phyloP scores from a whole-genome alignment of 148 eudicot species.

The Rhododendron ferrugineum region DNA sequence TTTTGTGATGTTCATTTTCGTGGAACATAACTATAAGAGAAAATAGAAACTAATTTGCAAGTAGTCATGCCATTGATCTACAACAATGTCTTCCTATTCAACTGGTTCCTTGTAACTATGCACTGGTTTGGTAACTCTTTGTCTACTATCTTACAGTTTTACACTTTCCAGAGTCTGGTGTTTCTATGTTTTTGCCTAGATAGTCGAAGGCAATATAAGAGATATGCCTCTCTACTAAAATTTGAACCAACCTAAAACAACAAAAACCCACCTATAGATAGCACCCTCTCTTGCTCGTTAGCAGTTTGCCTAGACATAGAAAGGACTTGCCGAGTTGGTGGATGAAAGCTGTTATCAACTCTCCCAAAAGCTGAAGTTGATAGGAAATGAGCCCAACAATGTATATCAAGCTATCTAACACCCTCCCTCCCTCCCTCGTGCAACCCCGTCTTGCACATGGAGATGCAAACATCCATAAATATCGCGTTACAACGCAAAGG shows the following conservation, averaged over 20 bases:
- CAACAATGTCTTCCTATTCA: not conserved
- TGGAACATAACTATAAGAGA: no score
- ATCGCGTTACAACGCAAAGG: no score
- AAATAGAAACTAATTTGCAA: not conserved
- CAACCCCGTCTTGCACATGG: no score
- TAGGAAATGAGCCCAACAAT: not conserved
- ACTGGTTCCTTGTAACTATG: not conserved
- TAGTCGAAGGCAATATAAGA: not conserved
- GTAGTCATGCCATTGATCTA: not conserved
- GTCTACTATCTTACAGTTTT: not conserved
- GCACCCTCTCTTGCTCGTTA: not conserved
- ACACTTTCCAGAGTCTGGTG: not conserved
- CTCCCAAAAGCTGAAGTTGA: no score
- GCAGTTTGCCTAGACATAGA: not conserved
- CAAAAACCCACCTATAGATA: not conserved
- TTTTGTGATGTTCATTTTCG: no score
- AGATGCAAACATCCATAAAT: no score
- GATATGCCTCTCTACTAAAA: not conserved
- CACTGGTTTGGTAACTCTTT: not conserved
- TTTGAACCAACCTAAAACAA: not conserved
- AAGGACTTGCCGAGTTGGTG: not conserved
- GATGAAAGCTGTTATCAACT: not conserved
- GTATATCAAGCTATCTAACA: not conserved
- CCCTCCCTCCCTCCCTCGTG: no score
- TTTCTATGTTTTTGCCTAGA: not conserved